Percentiles rank a stretch among this genome's conserved stretches.
Conservation (phyloP, 2,329 filamentous ascomycete genomes). For the Emericellopsis atlantica region DNA sequence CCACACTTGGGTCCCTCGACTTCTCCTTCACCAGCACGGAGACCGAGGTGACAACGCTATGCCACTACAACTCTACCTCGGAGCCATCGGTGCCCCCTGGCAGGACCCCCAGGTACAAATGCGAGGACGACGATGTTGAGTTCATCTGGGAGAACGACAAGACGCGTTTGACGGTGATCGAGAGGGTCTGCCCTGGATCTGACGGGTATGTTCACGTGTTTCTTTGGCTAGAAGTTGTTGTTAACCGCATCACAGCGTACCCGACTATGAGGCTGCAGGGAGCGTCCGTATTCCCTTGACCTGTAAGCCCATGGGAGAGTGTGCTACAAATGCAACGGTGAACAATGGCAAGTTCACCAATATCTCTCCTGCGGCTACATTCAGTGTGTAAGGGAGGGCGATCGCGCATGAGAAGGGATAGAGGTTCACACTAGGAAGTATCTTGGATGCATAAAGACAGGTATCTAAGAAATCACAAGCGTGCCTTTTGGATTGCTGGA, state of each 20-base stretch:
- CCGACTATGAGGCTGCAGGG: constrained; percentile 18
- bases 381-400: too few relatives aligned
- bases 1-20: constrained; percentile 16
- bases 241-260: constrained; percentile 8
- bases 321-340: constrained; percentile 16
- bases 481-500: too few relatives aligned
- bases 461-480: too few relatives aligned
- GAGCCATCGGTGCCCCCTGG: constrained; percentile 16
- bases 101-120: constrained; percentile 24
- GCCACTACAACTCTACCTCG: constrained; percentile 29
- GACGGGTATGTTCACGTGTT: constrained; percentile 17
- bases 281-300: constrained; percentile 10
- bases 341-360: constrained; percentile 15
- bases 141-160: constrained; percentile 25
- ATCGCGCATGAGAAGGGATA: too few relatives aligned
- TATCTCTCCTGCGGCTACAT: constrained; percentile 10
- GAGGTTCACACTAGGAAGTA: too few relatives aligned
- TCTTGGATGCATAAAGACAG: too few relatives aligned
- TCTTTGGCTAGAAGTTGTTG: background rate
- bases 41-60: constrained; percentile 26
- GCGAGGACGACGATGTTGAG: constrained; percentile 24
- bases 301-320: constrained; percentile 8
- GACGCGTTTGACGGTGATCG: constrained; percentile 25
- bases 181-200: constrained; percentile 25
- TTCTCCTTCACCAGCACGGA: constrained; percentile 27